Conservation (phyloP, 805 yeast species). For the Saturnispora serradocipensis region DNA sequence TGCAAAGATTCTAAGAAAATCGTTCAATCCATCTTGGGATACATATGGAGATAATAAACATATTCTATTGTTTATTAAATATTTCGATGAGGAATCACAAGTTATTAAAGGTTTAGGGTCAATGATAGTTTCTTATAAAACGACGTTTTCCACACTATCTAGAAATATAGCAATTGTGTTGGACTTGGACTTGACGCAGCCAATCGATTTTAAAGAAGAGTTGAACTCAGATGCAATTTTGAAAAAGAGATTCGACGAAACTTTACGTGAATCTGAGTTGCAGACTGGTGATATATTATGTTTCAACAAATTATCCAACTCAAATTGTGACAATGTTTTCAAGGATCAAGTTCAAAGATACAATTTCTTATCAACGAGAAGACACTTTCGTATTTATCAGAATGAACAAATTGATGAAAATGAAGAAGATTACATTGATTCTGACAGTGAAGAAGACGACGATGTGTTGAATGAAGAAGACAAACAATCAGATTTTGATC, state of each 20-base stretch:
- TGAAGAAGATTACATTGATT: conserved; percentile 40
- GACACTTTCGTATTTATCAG: conserved; percentile 47
- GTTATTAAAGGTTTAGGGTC: conserved; percentile 61
- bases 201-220: conserved; percentile 48
- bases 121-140: conserved; percentile 40
- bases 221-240: conserved; percentile 46
- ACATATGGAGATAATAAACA: conserved; percentile 20
- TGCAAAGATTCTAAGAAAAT: conserved; percentile 4
- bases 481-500: conserved; percentile 31
- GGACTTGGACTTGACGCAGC: conserved; percentile 28
- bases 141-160: conserved; percentile 32
- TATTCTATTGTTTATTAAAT: conserved; percentile 45
- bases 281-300: conserved; percentile 60
- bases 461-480: neutral
- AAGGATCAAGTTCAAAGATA: conserved; percentile 39
- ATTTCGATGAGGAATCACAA: conserved; percentile 50
- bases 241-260: conserved; percentile 28
- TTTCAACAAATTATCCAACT: conserved; percentile 11
- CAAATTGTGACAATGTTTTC: conserved; percentile 11
- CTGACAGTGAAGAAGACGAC: conserved; percentile 12
- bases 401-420: conserved; percentile 32
- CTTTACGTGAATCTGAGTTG: conserved; percentile 50
- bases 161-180: conserved; percentile 35
- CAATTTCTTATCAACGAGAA: conserved; percentile 47
- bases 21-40: conserved; percentile 16